Conservation (phyloP, 73 alveolate genomes). For the Halteria grandinella region DNA sequence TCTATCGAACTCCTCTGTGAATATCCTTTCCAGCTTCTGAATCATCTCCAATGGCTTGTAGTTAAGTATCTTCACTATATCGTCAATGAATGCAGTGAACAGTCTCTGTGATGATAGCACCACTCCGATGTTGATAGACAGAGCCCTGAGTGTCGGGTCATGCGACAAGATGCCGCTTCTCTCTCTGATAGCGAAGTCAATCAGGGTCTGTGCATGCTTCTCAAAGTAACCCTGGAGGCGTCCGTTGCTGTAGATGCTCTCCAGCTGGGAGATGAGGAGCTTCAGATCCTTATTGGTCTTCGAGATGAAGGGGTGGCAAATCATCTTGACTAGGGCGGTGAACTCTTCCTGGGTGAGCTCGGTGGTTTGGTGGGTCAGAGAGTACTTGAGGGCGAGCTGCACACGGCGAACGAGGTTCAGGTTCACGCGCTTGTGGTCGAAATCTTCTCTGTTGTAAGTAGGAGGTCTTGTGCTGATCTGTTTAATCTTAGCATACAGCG, state of each 20-base stretch:
- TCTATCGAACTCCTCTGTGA: conserved; percentile 15
- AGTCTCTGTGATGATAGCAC: background rate
- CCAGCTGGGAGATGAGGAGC: background rate
- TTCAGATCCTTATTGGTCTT: background rate
- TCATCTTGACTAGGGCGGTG: background rate
- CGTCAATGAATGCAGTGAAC: background rate
- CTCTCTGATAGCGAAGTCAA: conserved; percentile 15
- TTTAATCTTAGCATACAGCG: conserved; percentile 6
- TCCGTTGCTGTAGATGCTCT: background rate
- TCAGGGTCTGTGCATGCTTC: background rate
- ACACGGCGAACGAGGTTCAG: background rate
- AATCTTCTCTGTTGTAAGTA: background rate
- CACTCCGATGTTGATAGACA: conserved; percentile 22
- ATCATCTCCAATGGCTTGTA: conserved; percentile 21
- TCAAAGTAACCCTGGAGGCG: background rate
- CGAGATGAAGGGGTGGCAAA: conserved; percentile 42
- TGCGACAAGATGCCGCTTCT: conserved; percentile 41
- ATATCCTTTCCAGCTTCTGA: conserved; percentile 20
- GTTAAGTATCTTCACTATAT: conserved; percentile 5
- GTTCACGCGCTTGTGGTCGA: background rate
- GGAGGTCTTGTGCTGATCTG: conserved; percentile 29
- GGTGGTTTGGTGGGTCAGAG: background rate
- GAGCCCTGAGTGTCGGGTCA: conserved; percentile 18
- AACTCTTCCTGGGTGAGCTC: conserved; percentile 35
- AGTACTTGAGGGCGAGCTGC: conserved; percentile 11